Percentiles rank a stretch among this genome's conserved stretches.
phyloP scores from a whole-genome alignment of 2,329 filamentous ascomycete genomes.

The Dothistroma septosporum region DNA sequence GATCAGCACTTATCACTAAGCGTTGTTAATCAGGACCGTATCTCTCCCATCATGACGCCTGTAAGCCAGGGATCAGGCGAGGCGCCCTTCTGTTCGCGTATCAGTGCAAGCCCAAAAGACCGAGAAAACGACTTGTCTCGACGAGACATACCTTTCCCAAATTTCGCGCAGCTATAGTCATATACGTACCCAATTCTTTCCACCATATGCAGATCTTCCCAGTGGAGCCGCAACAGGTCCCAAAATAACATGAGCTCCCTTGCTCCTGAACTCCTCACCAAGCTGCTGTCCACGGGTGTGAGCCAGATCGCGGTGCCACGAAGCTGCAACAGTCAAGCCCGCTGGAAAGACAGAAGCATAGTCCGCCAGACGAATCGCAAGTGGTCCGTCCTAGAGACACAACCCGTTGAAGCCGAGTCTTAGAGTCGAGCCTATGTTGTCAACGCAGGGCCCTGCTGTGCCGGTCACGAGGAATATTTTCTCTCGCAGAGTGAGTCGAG shows the following conservation, averaged over 20 bases:
- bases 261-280: constrained; percentile 64
- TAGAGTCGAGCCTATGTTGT: constrained; percentile 42
- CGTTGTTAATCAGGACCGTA: background rate
- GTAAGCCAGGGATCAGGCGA: constrained; percentile 82
- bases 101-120: background rate
- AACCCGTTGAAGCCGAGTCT: constrained; percentile 68
- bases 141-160: no score
- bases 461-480: constrained; percentile 31
- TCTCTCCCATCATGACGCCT: constrained; percentile 64
- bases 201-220: constrained; percentile 77
- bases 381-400: constrained; percentile 79
- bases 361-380: constrained; percentile 76
- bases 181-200: constrained; percentile 65
- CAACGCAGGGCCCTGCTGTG: constrained; percentile 35
- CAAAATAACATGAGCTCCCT: constrained; percentile 72
- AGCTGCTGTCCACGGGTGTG: constrained; percentile 71
- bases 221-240: constrained; percentile 81
- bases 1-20: background rate
- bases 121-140: no score
- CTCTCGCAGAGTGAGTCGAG: constrained; percentile 35
- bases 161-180: no score
- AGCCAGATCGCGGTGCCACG: constrained; percentile 83
- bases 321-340: constrained; percentile 81
- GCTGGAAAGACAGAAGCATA: constrained; percentile 83
- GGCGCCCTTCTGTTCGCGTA: constrained; percentile 63